A percentile compares a stretch with the other conserved stretches of the same genome.
phyloP scores from a whole-genome alignment of 257 asterid species.

The Thymus quinquecostatus region DNA sequence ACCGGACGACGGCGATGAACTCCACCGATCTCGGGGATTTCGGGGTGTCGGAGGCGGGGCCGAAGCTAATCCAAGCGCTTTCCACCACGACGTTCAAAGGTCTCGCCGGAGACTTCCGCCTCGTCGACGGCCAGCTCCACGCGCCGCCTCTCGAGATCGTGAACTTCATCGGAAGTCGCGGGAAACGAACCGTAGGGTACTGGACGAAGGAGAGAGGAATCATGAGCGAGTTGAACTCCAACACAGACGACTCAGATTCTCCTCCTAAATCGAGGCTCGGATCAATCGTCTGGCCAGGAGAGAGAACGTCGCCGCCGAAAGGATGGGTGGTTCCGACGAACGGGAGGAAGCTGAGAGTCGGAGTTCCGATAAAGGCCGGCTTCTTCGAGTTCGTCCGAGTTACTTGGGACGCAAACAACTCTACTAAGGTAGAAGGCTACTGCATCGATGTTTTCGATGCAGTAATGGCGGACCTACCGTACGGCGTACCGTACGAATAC shows the following conservation, averaged over 20 bases:
- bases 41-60: slow-evolving; percentile 41
- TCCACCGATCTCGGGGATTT: slow-evolving; percentile 32
- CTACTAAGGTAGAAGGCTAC: slow-evolving; percentile 41
- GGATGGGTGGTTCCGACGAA: slow-evolving; percentile 64
- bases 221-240: slow-evolving; percentile 27
- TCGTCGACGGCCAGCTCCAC: slow-evolving; percentile 46
- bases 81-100: slow-evolving; percentile 38
- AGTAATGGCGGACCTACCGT: slow-evolving; percentile 47
- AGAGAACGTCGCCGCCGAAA: slow-evolving; percentile 34
- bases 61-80: slow-evolving; percentile 37
- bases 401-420: slow-evolving; percentile 34
- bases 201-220: slow-evolving; percentile 44
- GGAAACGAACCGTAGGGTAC: slow-evolving; percentile 38
- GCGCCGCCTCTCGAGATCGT: slow-evolving; percentile 46
- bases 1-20: slow-evolving; percentile 25
- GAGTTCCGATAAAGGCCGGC: slow-evolving; percentile 49
- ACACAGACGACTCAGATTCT: slow-evolving; percentile 1
- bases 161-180: slow-evolving; percentile 39
- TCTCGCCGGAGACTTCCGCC: slow-evolving; percentile 41
- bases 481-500: slow-evolving; percentile 36
- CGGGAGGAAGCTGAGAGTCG: slow-evolving; percentile 44
- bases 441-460: slow-evolving; percentile 54
- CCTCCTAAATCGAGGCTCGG: slow-evolving; percentile 36
- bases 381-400: slow-evolving; percentile 46
- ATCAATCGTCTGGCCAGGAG: slow-evolving; percentile 54